Evolutionary conservation across 345 rosid genomes (phyloP).

Genomic region (Excoecaria cochinchinensis): DNA sequence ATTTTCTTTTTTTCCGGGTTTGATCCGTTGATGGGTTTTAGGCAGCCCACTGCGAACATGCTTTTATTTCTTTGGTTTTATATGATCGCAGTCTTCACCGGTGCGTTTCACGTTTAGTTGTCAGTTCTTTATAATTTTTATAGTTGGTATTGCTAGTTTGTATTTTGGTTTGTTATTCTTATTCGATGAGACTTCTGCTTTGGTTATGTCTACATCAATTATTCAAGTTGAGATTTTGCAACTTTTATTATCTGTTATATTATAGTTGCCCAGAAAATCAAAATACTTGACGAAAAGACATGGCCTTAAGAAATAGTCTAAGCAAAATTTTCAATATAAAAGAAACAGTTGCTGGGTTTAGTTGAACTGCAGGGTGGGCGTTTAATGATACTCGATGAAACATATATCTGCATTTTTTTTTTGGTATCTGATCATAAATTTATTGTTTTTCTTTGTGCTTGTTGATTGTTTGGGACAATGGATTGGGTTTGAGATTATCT

Average conservation of each 20-base stretch:
- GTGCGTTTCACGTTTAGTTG: slow-evolving; percentile 15
- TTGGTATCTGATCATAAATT: slow-evolving; percentile 4
- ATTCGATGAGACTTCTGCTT: slow-evolving; percentile 18
- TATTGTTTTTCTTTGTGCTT: slow-evolving; percentile 1
- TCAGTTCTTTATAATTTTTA: not conserved
- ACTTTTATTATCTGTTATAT: slow-evolving; percentile 1
- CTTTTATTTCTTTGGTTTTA: not conserved
- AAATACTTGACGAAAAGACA: not conserved
- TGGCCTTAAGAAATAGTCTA: not conserved
- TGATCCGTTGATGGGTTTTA: slow-evolving; percentile 19
- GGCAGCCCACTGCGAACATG: not conserved
- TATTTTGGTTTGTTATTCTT: not conserved
- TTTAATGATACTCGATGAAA: not conserved
- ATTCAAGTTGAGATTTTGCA: slow-evolving; percentile 10
- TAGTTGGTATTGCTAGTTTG: not conserved
- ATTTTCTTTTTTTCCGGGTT: slow-evolving; percentile 16
- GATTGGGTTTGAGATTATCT: not conserved
- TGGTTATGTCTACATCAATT: slow-evolving; percentile 3
- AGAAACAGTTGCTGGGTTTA: not conserved
- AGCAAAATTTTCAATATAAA: not conserved
- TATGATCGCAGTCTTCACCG: slow-evolving; percentile 25
- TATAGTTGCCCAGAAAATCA: slow-evolving; percentile 27
- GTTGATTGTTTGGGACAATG: slow-evolving; percentile 9
- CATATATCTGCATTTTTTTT: not conserved
- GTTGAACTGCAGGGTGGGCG: not conserved